Conservation (phyloP, 345 rosid species). For the thale cress (Arabidopsis thaliana) region TAIR10.1 NC_003071.7:2455501-2456000, state of each 20-base stretch:
- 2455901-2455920: no score
- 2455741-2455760: background rate
- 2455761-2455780: no score
- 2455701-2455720: conserved; percentile 7
- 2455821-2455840: background rate
- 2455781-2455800: background rate
- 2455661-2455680: conserved; percentile 14
- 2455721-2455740: background rate
- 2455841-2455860: background rate
- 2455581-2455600: background rate
- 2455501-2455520: background rate
- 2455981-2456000: no score
- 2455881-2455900: no score
- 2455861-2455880: no score
- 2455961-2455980: no score
- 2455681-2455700: conserved; percentile 24
- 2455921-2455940: no score
- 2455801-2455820: no score
- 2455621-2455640: background rate
- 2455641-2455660: background rate
- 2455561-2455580: conserved; percentile 12
- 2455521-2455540: conserved; percentile 19
- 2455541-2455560: background rate
- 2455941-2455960: no score
- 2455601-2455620: background rate